A percentile compares a stretch with the other conserved stretches of the same genome.
phyloP scores from a whole-genome alignment of 257 asterid genomes.

The Ballota nigra region DNA sequence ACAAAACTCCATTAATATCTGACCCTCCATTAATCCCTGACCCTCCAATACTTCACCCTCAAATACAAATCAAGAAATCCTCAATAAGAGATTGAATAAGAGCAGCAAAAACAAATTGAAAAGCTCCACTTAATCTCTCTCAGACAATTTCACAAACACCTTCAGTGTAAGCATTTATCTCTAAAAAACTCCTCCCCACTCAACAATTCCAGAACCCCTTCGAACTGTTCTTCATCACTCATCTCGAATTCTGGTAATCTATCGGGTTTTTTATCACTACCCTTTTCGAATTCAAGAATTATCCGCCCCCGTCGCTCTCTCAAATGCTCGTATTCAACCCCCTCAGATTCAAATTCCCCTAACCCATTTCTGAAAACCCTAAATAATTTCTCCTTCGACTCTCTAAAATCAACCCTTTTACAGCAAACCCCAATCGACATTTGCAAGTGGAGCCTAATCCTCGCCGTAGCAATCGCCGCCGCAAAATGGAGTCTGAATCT shows the following conservation, averaged over 20 bases:
- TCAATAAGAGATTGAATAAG: too few relatives aligned
- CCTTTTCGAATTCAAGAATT: constrained; percentile 19
- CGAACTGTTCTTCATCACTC: constrained; percentile 6
- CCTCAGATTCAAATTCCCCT: constrained; percentile 22
- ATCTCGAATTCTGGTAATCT: background rate
- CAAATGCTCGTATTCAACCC: constrained; percentile 46
- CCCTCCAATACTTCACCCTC: too few relatives aligned
- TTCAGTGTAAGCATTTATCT: too few relatives aligned
- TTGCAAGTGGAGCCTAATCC: too few relatives aligned
- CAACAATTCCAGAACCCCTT: constrained; percentile 16
- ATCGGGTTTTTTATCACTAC: constrained; percentile 12
- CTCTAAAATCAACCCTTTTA: constrained; percentile 48
- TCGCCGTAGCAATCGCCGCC: constrained; percentile 56
- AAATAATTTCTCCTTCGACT: constrained; percentile 39
- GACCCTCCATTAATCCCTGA: too few relatives aligned
- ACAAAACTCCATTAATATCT: too few relatives aligned
- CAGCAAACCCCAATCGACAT: too few relatives aligned
- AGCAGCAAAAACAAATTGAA: too few relatives aligned
- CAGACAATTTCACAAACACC: too few relatives aligned
- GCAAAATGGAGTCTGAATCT: constrained; percentile 51
- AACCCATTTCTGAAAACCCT: constrained; percentile 26
- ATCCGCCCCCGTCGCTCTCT: constrained; percentile 16
- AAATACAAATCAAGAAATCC: too few relatives aligned
- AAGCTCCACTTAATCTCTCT: too few relatives aligned
- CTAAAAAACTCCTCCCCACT: constrained; percentile 9